phyloP scores from a whole-genome alignment of 805 yeast genomes.

The Hanseniaspora hatyaiensis region DNA sequence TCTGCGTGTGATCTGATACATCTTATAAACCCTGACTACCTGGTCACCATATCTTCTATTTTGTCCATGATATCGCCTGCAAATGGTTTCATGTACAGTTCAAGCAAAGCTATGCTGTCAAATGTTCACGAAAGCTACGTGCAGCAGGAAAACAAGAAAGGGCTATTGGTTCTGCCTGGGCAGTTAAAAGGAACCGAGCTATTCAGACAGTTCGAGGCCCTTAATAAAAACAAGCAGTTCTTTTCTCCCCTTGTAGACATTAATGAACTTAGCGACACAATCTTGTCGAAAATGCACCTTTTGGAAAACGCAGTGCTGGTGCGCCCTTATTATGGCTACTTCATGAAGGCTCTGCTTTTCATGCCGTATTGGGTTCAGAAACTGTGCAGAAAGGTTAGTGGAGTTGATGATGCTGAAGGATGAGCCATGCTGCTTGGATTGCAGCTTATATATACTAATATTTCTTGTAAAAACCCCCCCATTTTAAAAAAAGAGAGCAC shows the following conservation, averaged over 20 bases:
- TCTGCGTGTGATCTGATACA: constrained; percentile 14
- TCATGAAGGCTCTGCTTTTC: constrained; percentile 29
- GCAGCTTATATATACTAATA: background rate
- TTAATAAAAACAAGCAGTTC: constrained; percentile 21
- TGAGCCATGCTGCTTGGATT: too few species aligned
- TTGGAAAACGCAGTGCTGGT: constrained; percentile 33
- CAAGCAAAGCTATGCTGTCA: constrained; percentile 34
- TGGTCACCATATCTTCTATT: constrained; percentile 19
- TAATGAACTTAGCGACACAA: constrained; percentile 26
- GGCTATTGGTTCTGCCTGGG: constrained; percentile 35
- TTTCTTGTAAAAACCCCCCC: too few species aligned
- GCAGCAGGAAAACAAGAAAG: constrained; percentile 22
- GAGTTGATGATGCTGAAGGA: constrained; percentile 16
- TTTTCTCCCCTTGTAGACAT: constrained; percentile 36
- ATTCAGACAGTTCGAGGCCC: constrained; percentile 33
- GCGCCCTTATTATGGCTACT: constrained; percentile 35
- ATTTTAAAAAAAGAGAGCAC: too few species aligned
- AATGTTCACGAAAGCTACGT: constrained; percentile 35
- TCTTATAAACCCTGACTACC: constrained; percentile 5
- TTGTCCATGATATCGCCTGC: constrained; percentile 35
- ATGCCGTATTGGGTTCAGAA: constrained; percentile 32
- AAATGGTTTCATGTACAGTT: constrained; percentile 34
- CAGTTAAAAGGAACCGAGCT: constrained; percentile 32
- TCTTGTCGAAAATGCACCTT: constrained; percentile 24
- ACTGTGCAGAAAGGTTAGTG: constrained; percentile 18